Evolutionary conservation across 108 stramenopile species (phyloP), one percentile per base, ranked within the genome.

Genomic region (Cyclotella choctawhatcheeana): DNA sequence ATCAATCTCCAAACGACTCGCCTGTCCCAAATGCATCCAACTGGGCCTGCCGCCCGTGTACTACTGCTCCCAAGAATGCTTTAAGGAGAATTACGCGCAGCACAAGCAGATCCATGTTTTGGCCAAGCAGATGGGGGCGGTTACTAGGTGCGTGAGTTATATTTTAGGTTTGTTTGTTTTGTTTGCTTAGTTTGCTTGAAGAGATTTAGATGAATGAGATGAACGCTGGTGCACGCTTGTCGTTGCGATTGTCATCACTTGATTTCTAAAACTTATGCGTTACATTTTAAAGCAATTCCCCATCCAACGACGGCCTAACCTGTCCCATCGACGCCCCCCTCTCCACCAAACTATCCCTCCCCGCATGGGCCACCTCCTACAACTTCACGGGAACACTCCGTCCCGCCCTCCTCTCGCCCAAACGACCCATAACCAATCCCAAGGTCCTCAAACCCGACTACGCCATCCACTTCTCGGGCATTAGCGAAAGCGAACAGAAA

Each of bases 1-100:
- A 44, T 48, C 78, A 22, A 65, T 87, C 3, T 74, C 80, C 7
- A 64, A 79, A 58, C 84, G 82, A n/a, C 79, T 94, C n/a, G 90
- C 93, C 8, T 96, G 96, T 72, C 96, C 96, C 7, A 96, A 93
- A 76, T 96, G 96, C 68, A 85, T 86, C 58, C 86, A 93, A 55
- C 69, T 92, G 29, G 92, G 92, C 1, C 52, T 96, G 1, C 81
- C 88, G 0, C 83, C 87, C 31, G 77, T 87, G 18, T 91, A 89
- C 52, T 96, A 94, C 76, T 96, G 96, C 70, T 73, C 77, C 16
- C 96, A 96, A 73, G 81, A 79, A 14, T 96, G 96, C 58, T 93
- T 96, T 84, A 92, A 92, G 64, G 54, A 52, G n/a, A 93, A 89
- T 71, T 96, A 93, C 51, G 72, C 65, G 2, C 71, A 79, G 21